Conservation (phyloP, 768 basidiomycete species). For the Collybia nuda region DNA sequence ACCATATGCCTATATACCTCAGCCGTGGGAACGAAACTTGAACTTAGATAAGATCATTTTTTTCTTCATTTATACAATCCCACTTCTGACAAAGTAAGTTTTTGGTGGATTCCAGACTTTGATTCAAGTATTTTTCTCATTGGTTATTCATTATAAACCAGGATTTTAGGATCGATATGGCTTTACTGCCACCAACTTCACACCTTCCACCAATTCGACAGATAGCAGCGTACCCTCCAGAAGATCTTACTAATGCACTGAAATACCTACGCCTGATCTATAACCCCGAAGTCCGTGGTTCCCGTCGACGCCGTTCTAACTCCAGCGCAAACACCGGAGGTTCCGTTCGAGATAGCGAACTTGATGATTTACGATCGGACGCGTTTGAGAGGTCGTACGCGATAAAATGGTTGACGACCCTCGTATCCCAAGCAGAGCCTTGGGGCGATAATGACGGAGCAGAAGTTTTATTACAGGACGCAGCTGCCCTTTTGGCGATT, state of each 20-base stretch:
- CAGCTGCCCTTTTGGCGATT: conserved; percentile 61
- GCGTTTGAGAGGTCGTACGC: conserved; percentile 69
- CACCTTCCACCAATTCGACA: conserved; percentile 52
- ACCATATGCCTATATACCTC: too few species aligned
- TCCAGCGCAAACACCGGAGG: not conserved
- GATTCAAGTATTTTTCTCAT: too few species aligned
- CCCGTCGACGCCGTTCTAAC: conserved; percentile 34
- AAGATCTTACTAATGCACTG: conserved; percentile 43
- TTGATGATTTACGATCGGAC: conserved; percentile 47
- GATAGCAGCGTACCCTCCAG: conserved; percentile 32
- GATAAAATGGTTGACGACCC: conserved; percentile 71
- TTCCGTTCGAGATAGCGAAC: not conserved
- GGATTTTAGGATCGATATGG: too few species aligned
- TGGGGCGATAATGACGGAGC: conserved; percentile 1
- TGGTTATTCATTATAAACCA: too few species aligned
- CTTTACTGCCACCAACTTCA: conserved; percentile 42
- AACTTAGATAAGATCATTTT: too few species aligned
- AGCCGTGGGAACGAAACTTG: too few species aligned
- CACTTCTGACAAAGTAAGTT: too few species aligned
- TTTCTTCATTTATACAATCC: too few species aligned
- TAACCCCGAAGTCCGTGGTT: conserved; percentile 62
- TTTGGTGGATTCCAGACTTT: too few species aligned
- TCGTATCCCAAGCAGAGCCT: conserved; percentile 42
- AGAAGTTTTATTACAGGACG: conserved; percentile 47
- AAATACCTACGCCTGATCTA: conserved; percentile 54